Evolutionary conservation across 2,329 filamentous ascomycete genomes (phyloP).

Genomic region (Tolypocladium tundrense): DNA sequence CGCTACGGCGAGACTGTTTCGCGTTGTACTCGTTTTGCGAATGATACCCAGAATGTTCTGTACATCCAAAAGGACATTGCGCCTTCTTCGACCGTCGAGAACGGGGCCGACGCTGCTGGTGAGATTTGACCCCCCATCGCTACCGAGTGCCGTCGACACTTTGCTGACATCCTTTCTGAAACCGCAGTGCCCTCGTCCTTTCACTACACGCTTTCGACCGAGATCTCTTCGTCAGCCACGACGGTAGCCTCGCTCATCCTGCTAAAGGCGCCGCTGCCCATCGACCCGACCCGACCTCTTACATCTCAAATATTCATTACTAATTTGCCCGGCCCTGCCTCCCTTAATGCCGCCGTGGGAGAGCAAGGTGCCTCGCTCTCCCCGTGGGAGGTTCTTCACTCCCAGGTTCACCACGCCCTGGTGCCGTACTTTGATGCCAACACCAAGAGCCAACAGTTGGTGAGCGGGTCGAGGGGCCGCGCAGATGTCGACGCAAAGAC

Average conservation of each 20-base stretch:
- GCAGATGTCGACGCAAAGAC: conserved; percentile 85
- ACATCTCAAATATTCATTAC: conserved; percentile 85
- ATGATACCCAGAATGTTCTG: conserved; percentile 75
- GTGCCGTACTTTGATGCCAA: conserved; percentile 97
- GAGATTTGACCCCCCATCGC: conserved; percentile 11
- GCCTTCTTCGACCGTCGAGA: conserved; percentile 39
- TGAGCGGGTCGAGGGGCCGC: conserved; percentile 57
- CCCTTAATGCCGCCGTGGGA: conserved; percentile 53
- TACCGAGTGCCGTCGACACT: not conserved
- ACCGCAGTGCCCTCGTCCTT: conserved; percentile 41
- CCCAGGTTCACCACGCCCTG: conserved; percentile 80
- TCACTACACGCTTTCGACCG: conserved; percentile 69
- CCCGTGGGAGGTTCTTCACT: conserved; percentile 86
- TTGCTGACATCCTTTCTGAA: conserved; percentile 3
- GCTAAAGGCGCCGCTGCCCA: conserved; percentile 78
- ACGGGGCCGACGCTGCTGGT: conserved; percentile 36
- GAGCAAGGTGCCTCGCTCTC: conserved; percentile 66
- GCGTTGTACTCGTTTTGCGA: conserved; percentile 80
- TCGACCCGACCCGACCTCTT: conserved; percentile 75
- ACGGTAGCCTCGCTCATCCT: conserved; percentile 81
- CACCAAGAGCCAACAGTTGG: conserved; percentile 67
- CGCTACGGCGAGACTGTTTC: conserved; percentile 71
- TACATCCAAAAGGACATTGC: conserved; percentile 82
- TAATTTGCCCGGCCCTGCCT: conserved; percentile 76
- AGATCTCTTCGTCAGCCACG: conserved; percentile 69